Evolutionary conservation across 176 grass and related monocot species (phyloP).

Genomic region (Juncus inflexus): DNA sequence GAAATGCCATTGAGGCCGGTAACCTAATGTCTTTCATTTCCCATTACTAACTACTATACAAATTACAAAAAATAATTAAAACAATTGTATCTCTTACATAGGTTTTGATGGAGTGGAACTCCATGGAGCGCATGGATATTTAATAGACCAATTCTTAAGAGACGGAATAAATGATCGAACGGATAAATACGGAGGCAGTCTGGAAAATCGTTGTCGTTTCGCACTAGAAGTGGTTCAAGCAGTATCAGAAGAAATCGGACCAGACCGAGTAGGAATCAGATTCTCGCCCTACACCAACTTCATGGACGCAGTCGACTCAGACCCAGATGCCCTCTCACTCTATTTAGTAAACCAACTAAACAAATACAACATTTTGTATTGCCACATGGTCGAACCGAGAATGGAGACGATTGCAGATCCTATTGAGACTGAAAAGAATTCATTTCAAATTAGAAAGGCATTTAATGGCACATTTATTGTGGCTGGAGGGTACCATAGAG

Average conservation of each 20-base stretch:
- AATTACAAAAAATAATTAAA: not conserved
- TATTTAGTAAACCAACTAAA: conserved; percentile 57
- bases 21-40: not conserved
- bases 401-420: conserved; percentile 37
- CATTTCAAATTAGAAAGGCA: conserved; percentile 50
- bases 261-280: conserved; percentile 65
- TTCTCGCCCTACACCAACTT: conserved; percentile 59
- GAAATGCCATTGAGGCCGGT: conserved; percentile 67
- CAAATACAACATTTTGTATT: conserved; percentile 51
- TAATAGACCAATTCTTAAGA: conserved; percentile 81
- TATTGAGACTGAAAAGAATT: conserved; percentile 37
- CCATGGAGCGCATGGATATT: conserved; percentile 67
- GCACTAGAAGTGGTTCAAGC: conserved; percentile 59
- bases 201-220: conserved; percentile 71
- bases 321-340: conserved; percentile 51
- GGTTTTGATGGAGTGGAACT: conserved; percentile 93
- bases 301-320: conserved; percentile 43
- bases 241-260: conserved; percentile 58
- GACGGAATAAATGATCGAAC: conserved; percentile 63
- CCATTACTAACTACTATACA: not conserved
- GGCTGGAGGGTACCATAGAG: conserved; percentile 44
- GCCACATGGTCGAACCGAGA: conserved; percentile 61
- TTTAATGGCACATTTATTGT: conserved; percentile 58
- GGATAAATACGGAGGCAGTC: conserved; percentile 58
- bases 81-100: conserved; percentile 18